phyloP scores from a whole-genome alignment of 495 filamentous ascomycete species.

The Neurospora sp. region DNA sequence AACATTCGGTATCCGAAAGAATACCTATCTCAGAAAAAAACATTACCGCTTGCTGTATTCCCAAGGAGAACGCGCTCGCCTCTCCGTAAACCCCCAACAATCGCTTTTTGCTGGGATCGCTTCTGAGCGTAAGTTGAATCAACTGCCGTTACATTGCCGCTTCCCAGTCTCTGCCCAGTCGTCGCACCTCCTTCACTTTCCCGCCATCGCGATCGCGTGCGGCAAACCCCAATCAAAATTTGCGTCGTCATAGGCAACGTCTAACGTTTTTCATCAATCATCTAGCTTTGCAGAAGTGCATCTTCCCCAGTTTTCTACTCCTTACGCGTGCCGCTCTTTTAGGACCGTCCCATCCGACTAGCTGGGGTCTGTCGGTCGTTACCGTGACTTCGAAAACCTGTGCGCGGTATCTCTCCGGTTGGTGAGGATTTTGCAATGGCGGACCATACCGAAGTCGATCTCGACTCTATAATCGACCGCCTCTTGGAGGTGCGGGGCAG shows the following conservation, averaged over 20 bases:
- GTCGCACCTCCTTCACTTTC: not conserved
- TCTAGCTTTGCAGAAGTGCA: constrained; percentile 19
- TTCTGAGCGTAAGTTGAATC: constrained; percentile 19
- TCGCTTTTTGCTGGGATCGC: constrained; percentile 24
- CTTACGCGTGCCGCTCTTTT: constrained; percentile 8
- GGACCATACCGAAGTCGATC: constrained; percentile 92
- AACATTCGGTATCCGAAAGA: constrained; percentile 11
- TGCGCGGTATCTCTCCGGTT: constrained; percentile 31
- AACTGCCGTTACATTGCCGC: not conserved
- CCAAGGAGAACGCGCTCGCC: not conserved
- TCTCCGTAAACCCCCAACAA: constrained; percentile 2
- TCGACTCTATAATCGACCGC: constrained; percentile 98
- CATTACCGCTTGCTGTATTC: constrained; percentile 1
- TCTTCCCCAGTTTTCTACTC: constrained; percentile 13
- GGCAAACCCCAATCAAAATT: not conserved
- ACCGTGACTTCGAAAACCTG: constrained; percentile 14
- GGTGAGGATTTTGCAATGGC: constrained; percentile 60
- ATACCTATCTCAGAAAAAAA: constrained; percentile 1
- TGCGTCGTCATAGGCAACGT: not conserved
- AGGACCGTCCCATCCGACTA: constrained; percentile 5
- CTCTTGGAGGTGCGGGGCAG: constrained; percentile 96
- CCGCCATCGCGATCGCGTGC: not conserved
- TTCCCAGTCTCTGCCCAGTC: not conserved
- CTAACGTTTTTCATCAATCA: not conserved
- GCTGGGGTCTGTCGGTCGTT: constrained; percentile 21